phyloP scores from a whole-genome alignment of 371 early-diverging fungal genomes.

The Actinomortierella wolfii region DNA sequence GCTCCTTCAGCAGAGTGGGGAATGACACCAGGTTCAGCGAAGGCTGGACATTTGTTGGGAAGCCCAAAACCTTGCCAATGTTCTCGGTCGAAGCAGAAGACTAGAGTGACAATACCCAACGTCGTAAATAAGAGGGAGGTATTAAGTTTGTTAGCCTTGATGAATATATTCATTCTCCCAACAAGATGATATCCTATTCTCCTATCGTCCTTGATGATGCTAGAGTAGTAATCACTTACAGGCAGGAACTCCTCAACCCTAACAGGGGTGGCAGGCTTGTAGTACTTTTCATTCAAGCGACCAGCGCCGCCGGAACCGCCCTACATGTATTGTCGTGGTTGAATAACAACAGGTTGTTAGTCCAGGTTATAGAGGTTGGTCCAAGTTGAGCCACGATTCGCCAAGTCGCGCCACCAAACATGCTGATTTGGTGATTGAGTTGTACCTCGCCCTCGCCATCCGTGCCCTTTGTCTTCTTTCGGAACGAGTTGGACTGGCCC shows the following conservation, averaged over 20 bases:
- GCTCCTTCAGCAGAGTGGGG: conserved; percentile 41
- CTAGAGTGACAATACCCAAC: conserved; percentile 5
- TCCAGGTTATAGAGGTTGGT: no score
- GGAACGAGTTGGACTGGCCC: conserved; percentile 44
- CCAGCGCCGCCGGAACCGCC: conserved; percentile 31
- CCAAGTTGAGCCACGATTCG: no score
- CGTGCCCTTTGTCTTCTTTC: conserved; percentile 19
- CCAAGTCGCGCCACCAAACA: no score
- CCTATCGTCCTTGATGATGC: no score
- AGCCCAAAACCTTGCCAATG: conserved; percentile 33
- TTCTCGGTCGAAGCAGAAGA: conserved; percentile 38
- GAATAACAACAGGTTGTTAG: no score
- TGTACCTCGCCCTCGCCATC: conserved; percentile 37
- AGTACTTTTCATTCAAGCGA: conserved; percentile 48
- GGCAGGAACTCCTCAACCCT: conserved; percentile 47
- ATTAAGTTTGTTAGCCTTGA: not conserved
- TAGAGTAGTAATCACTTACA: conserved; percentile 39
- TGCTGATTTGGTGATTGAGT: not conserved
- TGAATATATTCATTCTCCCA: no score
- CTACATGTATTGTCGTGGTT: conserved; percentile 12
- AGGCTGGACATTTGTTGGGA: conserved; percentile 25
- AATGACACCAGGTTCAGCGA: conserved; percentile 27
- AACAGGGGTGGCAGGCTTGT: conserved; percentile 44
- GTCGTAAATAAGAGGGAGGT: not conserved
- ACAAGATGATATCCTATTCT: no score